phyloP scores from a whole-genome alignment of 352 stramenopile species.

The Globisporangium takayamanum region DNA sequence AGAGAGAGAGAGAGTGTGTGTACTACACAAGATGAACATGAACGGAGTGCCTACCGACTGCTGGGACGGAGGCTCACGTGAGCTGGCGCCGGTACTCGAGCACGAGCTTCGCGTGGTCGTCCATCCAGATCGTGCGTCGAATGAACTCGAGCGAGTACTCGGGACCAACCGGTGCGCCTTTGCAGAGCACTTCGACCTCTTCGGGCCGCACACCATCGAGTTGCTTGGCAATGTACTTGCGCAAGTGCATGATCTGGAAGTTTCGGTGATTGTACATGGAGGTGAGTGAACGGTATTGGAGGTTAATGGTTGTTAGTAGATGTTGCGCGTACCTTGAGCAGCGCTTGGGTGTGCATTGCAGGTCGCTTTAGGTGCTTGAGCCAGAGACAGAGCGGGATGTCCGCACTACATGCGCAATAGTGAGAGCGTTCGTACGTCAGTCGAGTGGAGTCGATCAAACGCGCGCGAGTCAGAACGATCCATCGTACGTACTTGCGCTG shows the following conservation, averaged over 20 bases:
- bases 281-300: background rate
- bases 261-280: background rate
- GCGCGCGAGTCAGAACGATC: conserved; percentile 2
- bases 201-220: conserved; percentile 27
- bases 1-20: too few species aligned
- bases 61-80: background rate
- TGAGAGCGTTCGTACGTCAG: background rate
- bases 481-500: conserved; percentile 24
- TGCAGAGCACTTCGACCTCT: conserved; percentile 56
- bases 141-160: conserved; percentile 71
- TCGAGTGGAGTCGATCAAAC: background rate
- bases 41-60: too few species aligned
- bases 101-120: conserved; percentile 32
- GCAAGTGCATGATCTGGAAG: conserved; percentile 43
- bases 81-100: conserved; percentile 45
- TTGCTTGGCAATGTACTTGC: conserved; percentile 58
- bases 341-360: conserved; percentile 33
- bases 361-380: conserved; percentile 24
- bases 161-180: conserved; percentile 29
- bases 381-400: conserved; percentile 37
- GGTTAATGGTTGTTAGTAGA: background rate
- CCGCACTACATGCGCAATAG: conserved; percentile 8
- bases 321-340: conserved; percentile 28
- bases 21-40: too few species aligned
- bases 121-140: conserved; percentile 46